Evolutionary conservation across 495 filamentous ascomycete genomes (phyloP).

Genomic region (Astrothelium macrocarpum): DNA sequence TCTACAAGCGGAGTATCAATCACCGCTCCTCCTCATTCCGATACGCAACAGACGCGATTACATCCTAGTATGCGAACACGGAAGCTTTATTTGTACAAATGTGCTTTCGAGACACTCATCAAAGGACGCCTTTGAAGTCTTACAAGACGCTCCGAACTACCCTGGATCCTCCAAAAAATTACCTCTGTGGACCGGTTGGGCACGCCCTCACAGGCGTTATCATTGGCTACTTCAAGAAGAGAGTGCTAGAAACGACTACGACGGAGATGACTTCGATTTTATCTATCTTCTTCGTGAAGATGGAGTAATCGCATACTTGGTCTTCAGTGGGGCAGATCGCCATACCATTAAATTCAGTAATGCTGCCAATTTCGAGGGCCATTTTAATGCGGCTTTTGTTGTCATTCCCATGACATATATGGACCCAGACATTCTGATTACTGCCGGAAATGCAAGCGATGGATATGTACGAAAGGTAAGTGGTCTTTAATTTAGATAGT

Average conservation of each 20-base stretch:
- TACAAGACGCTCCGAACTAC: background rate
- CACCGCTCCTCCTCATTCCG: conserved; percentile 18
- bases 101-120: conserved; percentile 9
- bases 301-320: conserved; percentile 41
- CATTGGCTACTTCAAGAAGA: background rate
- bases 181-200: conserved; percentile 31
- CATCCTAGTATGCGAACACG: conserved; percentile 16
- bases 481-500: conserved; percentile 59
- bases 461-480: conserved; percentile 34
- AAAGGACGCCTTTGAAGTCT: background rate
- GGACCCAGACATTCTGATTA: conserved; percentile 64
- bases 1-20: conserved; percentile 3
- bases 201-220: conserved; percentile 13
- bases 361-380: conserved; percentile 51
- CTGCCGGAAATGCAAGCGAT: conserved; percentile 70
- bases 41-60: conserved; percentile 17
- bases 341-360: conserved; percentile 12
- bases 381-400: conserved; percentile 59
- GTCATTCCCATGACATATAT: conserved; percentile 38
- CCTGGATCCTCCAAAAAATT: conserved; percentile 14
- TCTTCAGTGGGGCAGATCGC: conserved; percentile 38
- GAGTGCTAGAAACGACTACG: background rate
- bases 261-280: conserved; percentile 18
- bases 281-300: conserved; percentile 40
- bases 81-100: conserved; percentile 8